phyloP scores from a whole-genome alignment of 1,284 basidiomycete species.

The Ceratobasidium sp. region DNA sequence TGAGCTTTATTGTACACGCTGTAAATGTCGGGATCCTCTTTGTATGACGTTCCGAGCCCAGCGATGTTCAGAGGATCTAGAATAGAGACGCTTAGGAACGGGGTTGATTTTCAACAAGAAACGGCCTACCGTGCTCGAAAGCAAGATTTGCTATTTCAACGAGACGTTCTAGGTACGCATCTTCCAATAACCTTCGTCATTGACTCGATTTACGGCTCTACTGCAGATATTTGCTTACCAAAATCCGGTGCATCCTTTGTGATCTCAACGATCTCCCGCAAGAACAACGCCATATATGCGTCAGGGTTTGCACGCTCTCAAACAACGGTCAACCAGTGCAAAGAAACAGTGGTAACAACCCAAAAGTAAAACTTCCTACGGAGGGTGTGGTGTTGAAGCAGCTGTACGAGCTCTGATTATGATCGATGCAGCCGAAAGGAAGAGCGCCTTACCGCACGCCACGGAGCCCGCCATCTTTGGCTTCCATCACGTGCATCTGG shows the following conservation, averaged over 20 bases:
- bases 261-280: conserved; percentile 12
- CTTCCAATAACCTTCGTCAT: background rate
- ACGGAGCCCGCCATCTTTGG: too few species aligned
- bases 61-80: conserved; percentile 21
- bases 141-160: conserved; percentile 5
- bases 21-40: conserved; percentile 9
- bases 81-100: background rate
- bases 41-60: conserved; percentile 8
- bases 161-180: background rate
- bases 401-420: too few species aligned
- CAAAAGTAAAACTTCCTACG: too few species aligned
- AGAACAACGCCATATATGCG: background rate
- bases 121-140: conserved; percentile 12
- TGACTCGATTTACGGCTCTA: background rate
- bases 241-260: conserved; percentile 25
- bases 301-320: too few species aligned
- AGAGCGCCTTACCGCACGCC: too few species aligned
- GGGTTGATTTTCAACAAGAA: background rate
- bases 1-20: background rate
- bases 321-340: too few species aligned
- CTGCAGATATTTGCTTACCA: background rate
- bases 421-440: too few species aligned
- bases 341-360: too few species aligned
- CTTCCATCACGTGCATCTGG: too few species aligned
- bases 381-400: too few species aligned